Base-by-base conservation (phyloP, 345 rosid species). In the Passiflora organensis region DNA sequence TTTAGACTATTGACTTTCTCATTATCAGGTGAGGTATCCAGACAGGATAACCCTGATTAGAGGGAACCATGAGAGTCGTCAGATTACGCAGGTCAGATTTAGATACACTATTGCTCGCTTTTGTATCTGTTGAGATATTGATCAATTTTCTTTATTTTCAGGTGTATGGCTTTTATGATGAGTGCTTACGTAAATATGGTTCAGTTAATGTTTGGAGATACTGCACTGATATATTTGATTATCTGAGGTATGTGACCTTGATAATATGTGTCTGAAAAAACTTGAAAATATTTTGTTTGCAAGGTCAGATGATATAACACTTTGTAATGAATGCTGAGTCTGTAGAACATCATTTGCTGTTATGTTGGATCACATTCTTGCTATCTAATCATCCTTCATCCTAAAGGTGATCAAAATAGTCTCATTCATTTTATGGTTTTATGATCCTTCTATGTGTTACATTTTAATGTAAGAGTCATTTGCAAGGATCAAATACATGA, bases 121-220 rank as follows among this genome's bases (percentile, higher is more conserved):
- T 44, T 6, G 39, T 8, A 10, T 52, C 37, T 43, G 43, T 62
- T 47, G 21, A 57, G 57, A 25, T 62, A 21, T 54, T 71, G 28
- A 66, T 34, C 32, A 5, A 50, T 45, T 63, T 9, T 73, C 41
- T 56, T 55, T 64, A 54, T 66, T 70, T 22, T 32, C 78, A 89
- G 96, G 96, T 89, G 52, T 94, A 89, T 71, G 97, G 99, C 55
- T 94, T 94, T 70, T 94, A 89, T 72, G 99, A 94, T 13, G 99
- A 94, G 65, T 89, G 99, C 76, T 61, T 94, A 47, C 95, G 95
- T 36, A 94, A 89, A 68, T 94, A 94, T 60, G 97, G 99, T 60
- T 87, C 93, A 45, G 93, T 79, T 32, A 94, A 87, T 79, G 99
- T 94, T 50, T 94, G 99, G 97, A 82, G 95, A 87, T 94, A 94